phyloP scores from a whole-genome alignment of 306 rosid species.

The Trifolium subterraneum region DNA sequence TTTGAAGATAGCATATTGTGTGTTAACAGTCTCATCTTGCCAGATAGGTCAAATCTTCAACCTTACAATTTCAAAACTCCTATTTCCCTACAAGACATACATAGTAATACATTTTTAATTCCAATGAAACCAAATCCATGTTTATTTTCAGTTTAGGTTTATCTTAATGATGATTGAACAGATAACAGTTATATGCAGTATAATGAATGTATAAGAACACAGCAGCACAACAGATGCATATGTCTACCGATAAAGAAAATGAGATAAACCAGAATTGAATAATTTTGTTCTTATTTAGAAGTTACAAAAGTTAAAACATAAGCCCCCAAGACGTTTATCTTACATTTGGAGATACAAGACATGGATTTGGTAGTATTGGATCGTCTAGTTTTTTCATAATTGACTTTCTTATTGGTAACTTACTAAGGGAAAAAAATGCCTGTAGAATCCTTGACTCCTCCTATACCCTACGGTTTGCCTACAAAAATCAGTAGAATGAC shows the following conservation, averaged over 20 bases:
- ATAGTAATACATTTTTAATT: not conserved
- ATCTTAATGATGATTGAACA: not conserved
- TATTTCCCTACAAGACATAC: not conserved
- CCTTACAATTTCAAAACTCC: not conserved
- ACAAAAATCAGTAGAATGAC: not conserved
- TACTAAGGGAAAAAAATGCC: not conserved
- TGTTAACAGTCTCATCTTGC: slow-evolving; percentile 77
- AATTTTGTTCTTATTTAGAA: not conserved
- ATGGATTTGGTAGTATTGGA: not conserved
- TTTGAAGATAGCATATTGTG: slow-evolving; percentile 95
- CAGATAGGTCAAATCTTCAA: not conserved
- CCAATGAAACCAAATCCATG: not conserved
- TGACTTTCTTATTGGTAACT: not conserved
- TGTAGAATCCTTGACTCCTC: not conserved
- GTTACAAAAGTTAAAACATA: not conserved
- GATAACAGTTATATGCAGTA: too few relatives aligned
- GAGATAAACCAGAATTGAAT: not conserved
- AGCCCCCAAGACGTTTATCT: not conserved
- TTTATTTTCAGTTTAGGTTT: not conserved
- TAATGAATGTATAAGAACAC: not conserved
- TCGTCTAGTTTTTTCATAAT: slow-evolving; percentile 1
- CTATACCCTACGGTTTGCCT: not conserved
- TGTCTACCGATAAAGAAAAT: not conserved
- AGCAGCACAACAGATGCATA: not conserved
- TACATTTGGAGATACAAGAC: not conserved